Percentiles rank a stretch among this genome's conserved stretches.
These are phyloP conservation scores for Leccinum subtestaceum DNA, from an alignment of 768 basidiomycete species.

Conservation along the genomic window DNA sequence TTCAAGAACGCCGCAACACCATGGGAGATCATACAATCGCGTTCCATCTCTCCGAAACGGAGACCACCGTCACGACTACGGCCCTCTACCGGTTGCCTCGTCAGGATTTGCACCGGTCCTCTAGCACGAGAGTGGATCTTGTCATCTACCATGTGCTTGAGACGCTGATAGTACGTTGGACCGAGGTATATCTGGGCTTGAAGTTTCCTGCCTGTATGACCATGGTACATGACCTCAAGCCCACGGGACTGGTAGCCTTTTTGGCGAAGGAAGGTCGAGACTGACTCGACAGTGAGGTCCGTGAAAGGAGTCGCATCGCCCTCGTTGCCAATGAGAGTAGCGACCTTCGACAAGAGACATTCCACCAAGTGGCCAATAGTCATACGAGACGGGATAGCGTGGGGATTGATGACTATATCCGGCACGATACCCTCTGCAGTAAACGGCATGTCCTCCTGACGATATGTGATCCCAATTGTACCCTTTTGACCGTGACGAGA, in stretches of 20 bases:
- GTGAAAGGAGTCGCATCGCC: conserved; percentile 99
- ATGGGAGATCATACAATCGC: conserved; percentile 99
- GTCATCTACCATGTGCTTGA: conserved; percentile 99
- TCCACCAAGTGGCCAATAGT: conserved; percentile 99
- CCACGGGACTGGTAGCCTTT: conserved; percentile 97
- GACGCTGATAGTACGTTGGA: conserved; percentile 96
- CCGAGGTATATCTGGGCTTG: conserved; percentile 98
- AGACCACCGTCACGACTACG: conserved; percentile 97
- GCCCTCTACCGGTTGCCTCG: conserved; percentile 97
- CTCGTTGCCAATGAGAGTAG: conserved; percentile 93
- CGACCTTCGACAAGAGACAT: conserved; percentile 93
- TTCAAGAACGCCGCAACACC: conserved; percentile 98
- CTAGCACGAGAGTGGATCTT: conserved; percentile 98
- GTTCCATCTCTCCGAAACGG: conserved; percentile 99
- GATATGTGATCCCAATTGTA: conserved; percentile 98
- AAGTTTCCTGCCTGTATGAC: conserved; percentile 96
- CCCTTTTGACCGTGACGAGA: conserved; percentile 99
- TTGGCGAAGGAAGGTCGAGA: conserved; percentile 86
- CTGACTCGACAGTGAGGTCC: conserved; percentile 94
- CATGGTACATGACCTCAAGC: conserved; percentile 97
- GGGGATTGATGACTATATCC: conserved; percentile 97
- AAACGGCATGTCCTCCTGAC: conserved; percentile 99
- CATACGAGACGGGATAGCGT: conserved; percentile 99
- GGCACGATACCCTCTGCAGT: conserved; percentile 95
- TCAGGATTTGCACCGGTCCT: conserved; percentile 97